Evolutionary conservation across 179 eudicot species (phyloP).

Genomic region (Gypsophila paniculata): DNA sequence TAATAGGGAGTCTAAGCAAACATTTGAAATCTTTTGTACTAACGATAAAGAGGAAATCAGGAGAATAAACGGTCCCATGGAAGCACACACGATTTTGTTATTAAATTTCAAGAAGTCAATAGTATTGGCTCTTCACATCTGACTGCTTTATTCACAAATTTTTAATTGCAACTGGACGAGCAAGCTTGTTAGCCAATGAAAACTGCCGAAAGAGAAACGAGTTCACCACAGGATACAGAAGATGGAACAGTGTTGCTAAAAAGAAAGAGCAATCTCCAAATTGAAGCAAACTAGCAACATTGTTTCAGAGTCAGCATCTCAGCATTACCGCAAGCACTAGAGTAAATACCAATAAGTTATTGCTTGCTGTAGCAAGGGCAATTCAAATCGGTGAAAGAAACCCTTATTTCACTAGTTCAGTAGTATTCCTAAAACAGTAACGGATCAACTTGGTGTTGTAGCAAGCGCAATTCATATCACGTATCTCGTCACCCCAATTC

Average conservation of each 20-base stretch:
- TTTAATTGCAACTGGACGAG: neutral
- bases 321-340: neutral
- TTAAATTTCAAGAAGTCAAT: too few species aligned
- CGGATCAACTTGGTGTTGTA: too few species aligned
- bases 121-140: neutral
- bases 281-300: neutral
- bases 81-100: neutral
- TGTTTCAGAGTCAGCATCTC: neutral
- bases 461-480: too few species aligned
- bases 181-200: neutral
- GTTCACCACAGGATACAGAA: neutral
- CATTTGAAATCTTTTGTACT: neutral
- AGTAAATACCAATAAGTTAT: neutral
- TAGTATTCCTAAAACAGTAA: too few species aligned
- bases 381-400: neutral
- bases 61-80: neutral
- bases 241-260: neutral
- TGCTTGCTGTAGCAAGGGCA: neutral
- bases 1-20: too few species aligned
- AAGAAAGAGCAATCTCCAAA: neutral
- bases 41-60: too few species aligned
- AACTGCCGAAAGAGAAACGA: neutral
- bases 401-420: neutral
- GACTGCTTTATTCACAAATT: neutral
- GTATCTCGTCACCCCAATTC: too few species aligned